Percentiles rank a stretch among this genome's conserved stretches.
phyloP scores from a whole-genome alignment of 1,284 basidiomycete species.

The Heterobasidion annosum region DNA sequence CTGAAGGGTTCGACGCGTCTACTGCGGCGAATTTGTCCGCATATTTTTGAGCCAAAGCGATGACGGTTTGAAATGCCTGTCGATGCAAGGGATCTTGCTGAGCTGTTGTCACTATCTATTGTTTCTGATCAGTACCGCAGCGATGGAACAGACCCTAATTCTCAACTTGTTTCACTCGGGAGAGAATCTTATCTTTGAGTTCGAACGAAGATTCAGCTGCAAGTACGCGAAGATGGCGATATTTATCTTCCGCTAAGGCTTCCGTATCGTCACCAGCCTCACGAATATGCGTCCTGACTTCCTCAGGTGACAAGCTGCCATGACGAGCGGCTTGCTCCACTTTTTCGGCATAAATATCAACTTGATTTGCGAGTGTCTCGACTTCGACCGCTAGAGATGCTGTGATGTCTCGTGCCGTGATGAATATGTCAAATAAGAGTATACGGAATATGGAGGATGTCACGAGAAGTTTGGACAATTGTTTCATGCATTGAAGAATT shows the following conservation, averaged over 20 bases:
- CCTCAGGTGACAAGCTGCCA: conserved; percentile 1
- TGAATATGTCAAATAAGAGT: conserved; percentile 27
- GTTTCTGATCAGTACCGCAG: not conserved
- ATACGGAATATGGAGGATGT: conserved; percentile 37
- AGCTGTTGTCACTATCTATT: conserved; percentile 28
- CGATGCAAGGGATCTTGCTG: conserved; percentile 28
- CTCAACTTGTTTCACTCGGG: conserved; percentile 28
- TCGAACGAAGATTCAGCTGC: conserved; percentile 17
- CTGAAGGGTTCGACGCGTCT: conserved; percentile 4
- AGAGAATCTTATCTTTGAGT: conserved; percentile 23
- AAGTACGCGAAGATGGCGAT: conserved; percentile 9
- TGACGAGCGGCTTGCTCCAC: not conserved
- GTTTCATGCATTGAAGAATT: conserved; percentile 23
- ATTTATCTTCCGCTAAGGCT: conserved; percentile 7
- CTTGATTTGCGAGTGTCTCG: conserved; percentile 21
- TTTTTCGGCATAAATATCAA: conserved; percentile 2
- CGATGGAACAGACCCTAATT: not conserved
- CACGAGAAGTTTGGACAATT: conserved; percentile 25
- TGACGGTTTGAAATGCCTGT: conserved; percentile 27
- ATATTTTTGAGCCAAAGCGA: conserved; percentile 33
- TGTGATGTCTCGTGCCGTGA: conserved; percentile 26
- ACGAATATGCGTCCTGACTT: conserved; percentile 6
- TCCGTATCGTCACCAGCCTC: conserved; percentile 5
- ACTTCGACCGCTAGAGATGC: conserved; percentile 29
- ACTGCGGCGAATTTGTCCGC: conserved; percentile 15